Conservation (phyloP, 805 yeast species). For the Phaffomyces thermotolerans region DNA sequence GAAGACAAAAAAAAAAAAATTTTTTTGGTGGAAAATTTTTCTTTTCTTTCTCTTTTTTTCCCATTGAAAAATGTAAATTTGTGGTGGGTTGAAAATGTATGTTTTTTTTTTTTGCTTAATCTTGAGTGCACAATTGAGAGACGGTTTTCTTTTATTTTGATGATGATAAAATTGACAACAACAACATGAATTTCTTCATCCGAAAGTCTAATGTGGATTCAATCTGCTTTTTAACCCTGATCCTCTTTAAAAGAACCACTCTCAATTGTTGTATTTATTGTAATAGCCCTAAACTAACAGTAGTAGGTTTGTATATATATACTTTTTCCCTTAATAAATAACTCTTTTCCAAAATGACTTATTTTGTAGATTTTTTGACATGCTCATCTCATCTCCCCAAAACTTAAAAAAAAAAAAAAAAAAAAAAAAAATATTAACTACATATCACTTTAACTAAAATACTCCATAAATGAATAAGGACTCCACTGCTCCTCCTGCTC, state of each 20-base stretch:
- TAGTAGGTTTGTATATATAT: too few relatives aligned
- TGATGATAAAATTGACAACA: conserved; percentile 40
- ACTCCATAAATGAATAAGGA: conserved; percentile 8
- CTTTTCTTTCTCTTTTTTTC: too few relatives aligned
- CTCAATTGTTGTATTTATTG: too few relatives aligned
- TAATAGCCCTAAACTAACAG: background rate
- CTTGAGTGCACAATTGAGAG: too few relatives aligned
- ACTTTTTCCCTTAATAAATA: too few relatives aligned
- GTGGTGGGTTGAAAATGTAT: too few relatives aligned
- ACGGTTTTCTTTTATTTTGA: background rate
- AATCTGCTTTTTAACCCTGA: conserved; percentile 74
- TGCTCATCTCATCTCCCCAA: background rate
- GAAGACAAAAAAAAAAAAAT: background rate
- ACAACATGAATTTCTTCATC: conserved; percentile 66
- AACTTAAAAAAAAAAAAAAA: background rate
- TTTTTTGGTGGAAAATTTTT: too few relatives aligned
- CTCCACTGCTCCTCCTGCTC: conserved; percentile 38
- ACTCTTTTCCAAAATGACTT: too few relatives aligned
- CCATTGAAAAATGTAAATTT: too few relatives aligned
- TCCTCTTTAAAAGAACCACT: conserved; percentile 2
- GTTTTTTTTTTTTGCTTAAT: too few relatives aligned
- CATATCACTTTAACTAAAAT: too few relatives aligned
- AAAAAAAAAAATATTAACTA: background rate
- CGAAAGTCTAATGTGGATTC: conserved; percentile 52
- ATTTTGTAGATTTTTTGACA: too few relatives aligned